Base-by-base conservation (phyloP, 2,329 filamentous ascomycete species). In the Pseudocercospora vitis region DNA sequence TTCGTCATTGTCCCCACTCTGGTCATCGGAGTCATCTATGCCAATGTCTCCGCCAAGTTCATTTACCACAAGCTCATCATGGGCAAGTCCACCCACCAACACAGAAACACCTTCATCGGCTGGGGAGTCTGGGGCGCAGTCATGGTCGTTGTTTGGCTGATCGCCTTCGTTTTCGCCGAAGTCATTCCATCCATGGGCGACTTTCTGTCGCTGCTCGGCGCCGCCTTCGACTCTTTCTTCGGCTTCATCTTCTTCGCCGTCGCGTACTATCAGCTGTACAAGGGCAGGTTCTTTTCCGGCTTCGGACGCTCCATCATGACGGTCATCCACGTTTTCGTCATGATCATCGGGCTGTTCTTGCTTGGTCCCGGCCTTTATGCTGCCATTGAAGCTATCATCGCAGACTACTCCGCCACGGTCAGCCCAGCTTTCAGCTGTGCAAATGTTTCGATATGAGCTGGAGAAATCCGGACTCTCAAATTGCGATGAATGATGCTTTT, bases 41-140 rank as follows among this genome's bases (percentile, higher is more conserved):
- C 76, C 51, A 78, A 78, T 58, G 81, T 88, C 3, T 83, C 83
- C 1, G 75, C 72, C 19, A 79, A 78, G 39, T 77, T 77, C 65
- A 62, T 78, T 63, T 78, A 76, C 55, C 76, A 75, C 55, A 45
- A 35, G 9, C 70, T 70, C 21, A 60, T 77, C 37, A 71, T 78
- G 68, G 72, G 75, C 29, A 69, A 64, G 3, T 76, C 74, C 3
- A 61, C 65, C 23, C 76, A 78, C 53, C 72, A 73, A 1, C 75
- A 78, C 63, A 73, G 70, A 64, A 75, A 78, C 63, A 78, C 76
- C 3, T 48, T 75, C 45, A 66, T 73, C 28, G 77, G 77, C 14
- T 79, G 77, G 76, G 68, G 69, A n/a, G 70, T 70, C 2, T 78
- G 76, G 76, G 57, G 62, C 1, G 48, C 56, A 0, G 66, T 77